Evolutionary conservation across 805 yeast species (phyloP), one percentile per base, ranked within the genome.

Genomic region (Komagataella pastoris): DNA sequence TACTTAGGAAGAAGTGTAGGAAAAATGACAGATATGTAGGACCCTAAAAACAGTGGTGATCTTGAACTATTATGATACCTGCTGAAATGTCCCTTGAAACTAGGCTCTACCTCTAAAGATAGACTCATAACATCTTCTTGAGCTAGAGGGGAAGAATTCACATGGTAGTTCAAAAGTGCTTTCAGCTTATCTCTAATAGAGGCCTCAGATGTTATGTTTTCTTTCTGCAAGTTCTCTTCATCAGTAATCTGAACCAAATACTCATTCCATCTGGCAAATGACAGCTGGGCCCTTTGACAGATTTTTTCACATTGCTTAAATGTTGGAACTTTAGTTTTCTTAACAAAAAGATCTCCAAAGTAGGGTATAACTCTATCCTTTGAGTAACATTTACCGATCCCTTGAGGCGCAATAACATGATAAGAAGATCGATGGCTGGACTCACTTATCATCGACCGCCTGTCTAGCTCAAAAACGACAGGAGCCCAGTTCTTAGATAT

Each of bases 401-500:
- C 93, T 58, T 91, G 86, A 3, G 97, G 88, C 7, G 95, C 90
- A 71, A 88, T 75, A 24, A 89, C 80, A 67, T 83, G 85, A 56
- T 77, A 81, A 24, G 83, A 80, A 50, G 76, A 74, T 64, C 80
- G 76, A 51, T 74, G 76, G 45, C 79, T 72, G 3, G 80, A 70
- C 49, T 79, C 77, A 47, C 79, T 73, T 18, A 77, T 71, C 64
- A 85, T 72, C 49, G 83, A 76, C 57, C 93, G 74, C 60, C 93
- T 76, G 55, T 88, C 95, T 43, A 91, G 72, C 61, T 90, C 97
- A 67, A 86, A 88, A 7, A 88, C 83, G 21, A 91, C 95, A 2
- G 95, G 96, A 0, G 93, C 87, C 97, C 97, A 91, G 58, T 86
- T 95, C 50, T 81, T 79, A 47, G 81, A 77, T 24, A 88, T 77